phyloP scores from a whole-genome alignment of 1,284 basidiomycete genomes.

The Laetiporus sulphureus region DNA sequence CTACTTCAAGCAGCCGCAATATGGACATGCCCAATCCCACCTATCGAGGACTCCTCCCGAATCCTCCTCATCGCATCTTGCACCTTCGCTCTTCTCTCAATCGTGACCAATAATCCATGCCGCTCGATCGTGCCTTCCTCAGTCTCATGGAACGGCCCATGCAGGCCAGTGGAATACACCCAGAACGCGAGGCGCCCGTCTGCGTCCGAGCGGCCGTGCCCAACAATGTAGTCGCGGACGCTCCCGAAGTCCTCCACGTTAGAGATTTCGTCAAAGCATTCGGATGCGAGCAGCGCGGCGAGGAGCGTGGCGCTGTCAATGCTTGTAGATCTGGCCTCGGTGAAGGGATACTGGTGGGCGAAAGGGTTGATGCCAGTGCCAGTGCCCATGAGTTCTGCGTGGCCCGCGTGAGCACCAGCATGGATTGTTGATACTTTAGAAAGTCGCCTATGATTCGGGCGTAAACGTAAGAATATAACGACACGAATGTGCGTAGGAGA shows the following conservation, averaged over 20 bases:
- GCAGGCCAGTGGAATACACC: not conserved
- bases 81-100: slow-evolving; percentile 3
- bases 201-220: not conserved
- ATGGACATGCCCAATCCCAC: too few relatives aligned
- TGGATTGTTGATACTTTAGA: too few relatives aligned
- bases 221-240: not conserved
- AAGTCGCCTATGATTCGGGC: too few relatives aligned
- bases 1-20: too few relatives aligned
- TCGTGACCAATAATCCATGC: slow-evolving; percentile 4
- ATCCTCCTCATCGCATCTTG: not conserved
- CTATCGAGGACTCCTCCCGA: too few relatives aligned
- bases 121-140: slow-evolving; percentile 1
- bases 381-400: too few relatives aligned
- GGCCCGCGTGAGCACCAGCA: too few relatives aligned
- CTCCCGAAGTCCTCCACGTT: not conserved
- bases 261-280: not conserved
- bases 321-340: too few relatives aligned
- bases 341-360: too few relatives aligned
- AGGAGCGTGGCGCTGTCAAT: not conserved
- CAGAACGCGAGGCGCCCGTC: slow-evolving; percentile 1
- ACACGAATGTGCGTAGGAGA: too few relatives aligned
- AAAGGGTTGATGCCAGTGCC: too few relatives aligned
- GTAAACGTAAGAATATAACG: too few relatives aligned
- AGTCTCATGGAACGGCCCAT: slow-evolving; percentile 1
- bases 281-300: slow-evolving; percentile 1